Conservation (phyloP, 2,329 filamentous ascomycete species). For the Aciculosporium take region DNA sequence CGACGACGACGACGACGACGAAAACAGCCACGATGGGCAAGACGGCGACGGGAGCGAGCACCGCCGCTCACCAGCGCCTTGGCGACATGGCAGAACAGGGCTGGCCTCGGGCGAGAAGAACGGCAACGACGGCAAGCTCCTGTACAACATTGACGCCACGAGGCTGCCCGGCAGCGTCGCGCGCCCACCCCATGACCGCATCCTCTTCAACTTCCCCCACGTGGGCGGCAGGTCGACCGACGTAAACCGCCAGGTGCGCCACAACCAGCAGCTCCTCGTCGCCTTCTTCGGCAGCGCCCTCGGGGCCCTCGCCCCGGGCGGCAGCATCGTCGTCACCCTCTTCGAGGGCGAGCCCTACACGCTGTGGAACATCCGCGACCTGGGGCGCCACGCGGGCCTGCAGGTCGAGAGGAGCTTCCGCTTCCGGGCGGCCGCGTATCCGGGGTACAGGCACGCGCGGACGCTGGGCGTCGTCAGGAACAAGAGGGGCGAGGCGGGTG, state of each 20-base stretch:
- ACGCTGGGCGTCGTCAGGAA: slow-evolving; percentile 52
- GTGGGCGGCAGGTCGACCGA: slow-evolving; percentile 84
- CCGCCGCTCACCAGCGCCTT: not conserved
- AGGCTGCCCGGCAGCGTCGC: slow-evolving; percentile 40
- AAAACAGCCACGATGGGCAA: not conserved
- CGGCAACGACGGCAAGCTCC: slow-evolving; percentile 13
- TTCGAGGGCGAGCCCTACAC: slow-evolving; percentile 94
- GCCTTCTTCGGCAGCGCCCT: slow-evolving; percentile 47
- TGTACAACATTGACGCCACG: slow-evolving; percentile 6
- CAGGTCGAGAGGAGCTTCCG: slow-evolving; percentile 55
- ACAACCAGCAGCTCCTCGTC: slow-evolving; percentile 71
- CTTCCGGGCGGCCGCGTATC: slow-evolving; percentile 54
- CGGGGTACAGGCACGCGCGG: slow-evolving; percentile 58
- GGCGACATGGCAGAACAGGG: no score
- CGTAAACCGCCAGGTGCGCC: slow-evolving; percentile 83
- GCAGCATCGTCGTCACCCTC: slow-evolving; percentile 64
- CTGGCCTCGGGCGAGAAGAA: no score
- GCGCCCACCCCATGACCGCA: slow-evolving; percentile 48
- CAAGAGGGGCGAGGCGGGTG: slow-evolving; percentile 28
- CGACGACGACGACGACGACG: not conserved
- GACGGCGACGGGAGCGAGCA: not conserved
- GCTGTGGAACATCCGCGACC: slow-evolving; percentile 83
- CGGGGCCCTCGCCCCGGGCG: slow-evolving; percentile 26
- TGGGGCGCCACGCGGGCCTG: slow-evolving; percentile 64
- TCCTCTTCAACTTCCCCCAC: slow-evolving; percentile 96